Evolutionary conservation across 208 protist genomes (phyloP).

Genomic region (Leishmania turanica): DNA sequence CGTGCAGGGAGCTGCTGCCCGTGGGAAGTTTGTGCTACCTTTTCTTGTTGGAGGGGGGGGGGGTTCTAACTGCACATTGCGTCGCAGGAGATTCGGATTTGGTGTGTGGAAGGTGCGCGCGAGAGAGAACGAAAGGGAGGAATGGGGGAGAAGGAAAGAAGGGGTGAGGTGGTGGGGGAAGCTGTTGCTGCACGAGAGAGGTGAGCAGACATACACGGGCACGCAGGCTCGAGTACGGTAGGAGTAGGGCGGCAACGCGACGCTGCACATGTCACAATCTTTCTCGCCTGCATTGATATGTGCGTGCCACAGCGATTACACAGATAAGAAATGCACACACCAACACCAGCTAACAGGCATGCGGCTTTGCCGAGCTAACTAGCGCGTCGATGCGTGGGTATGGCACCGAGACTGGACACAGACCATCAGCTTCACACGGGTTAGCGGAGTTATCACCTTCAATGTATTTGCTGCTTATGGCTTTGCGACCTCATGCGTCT

Average conservation of each 20-base stretch:
- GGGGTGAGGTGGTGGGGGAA: background rate
- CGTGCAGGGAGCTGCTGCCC: background rate
- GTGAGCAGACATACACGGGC: background rate
- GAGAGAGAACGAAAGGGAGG: background rate
- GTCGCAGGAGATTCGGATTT: background rate
- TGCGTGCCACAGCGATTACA: background rate
- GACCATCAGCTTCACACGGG: background rate
- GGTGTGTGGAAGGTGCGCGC: background rate
- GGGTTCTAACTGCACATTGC: background rate
- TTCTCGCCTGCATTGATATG: background rate
- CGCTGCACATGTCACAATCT: background rate
- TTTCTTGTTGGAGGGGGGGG: no score
- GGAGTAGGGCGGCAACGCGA: background rate
- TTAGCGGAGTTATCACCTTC: background rate
- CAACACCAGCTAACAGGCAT: background rate
- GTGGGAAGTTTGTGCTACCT: background rate
- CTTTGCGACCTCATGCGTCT: background rate
- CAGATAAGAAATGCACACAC: background rate
- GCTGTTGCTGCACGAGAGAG: background rate
- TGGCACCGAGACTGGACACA: background rate
- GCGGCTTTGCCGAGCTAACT: background rate
- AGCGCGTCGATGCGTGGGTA: background rate
- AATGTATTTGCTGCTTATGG: background rate
- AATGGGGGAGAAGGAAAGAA: background rate
- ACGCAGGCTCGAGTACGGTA: background rate